These are phyloP conservation scores for Tetrahymena elliotti DNA, from an alignment of 73 alveolate species.

Conservation along the genomic window DNA sequence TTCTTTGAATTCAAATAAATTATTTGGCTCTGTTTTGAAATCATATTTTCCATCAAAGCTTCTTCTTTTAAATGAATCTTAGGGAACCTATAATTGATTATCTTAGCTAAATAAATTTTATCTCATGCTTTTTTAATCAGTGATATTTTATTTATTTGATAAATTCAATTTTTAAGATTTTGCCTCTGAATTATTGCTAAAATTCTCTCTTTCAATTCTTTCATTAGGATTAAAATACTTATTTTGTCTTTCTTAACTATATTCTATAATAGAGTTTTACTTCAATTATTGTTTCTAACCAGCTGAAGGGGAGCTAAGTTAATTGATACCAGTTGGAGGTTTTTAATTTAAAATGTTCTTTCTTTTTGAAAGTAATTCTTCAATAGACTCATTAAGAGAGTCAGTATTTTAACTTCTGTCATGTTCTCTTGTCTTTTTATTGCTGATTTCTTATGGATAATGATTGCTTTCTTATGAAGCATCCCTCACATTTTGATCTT, in stretches of 20 bases:
- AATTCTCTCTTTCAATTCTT: not conserved
- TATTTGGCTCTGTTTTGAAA: not conserved
- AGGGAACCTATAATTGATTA: not conserved
- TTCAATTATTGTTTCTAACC: not conserved
- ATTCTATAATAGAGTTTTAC: not conserved
- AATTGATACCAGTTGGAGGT: not conserved
- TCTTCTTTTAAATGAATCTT: not conserved
- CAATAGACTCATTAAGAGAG: not conserved
- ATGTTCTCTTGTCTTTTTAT: not conserved
- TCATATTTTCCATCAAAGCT: not conserved
- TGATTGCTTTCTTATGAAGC: not conserved
- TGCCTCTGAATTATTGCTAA: not conserved
- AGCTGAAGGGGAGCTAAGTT: not conserved
- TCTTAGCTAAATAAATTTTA: not conserved
- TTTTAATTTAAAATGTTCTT: not conserved
- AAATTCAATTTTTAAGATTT: not conserved
- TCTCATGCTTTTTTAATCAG: not conserved
- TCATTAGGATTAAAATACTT: not conserved
- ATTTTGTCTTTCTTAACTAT: not conserved
- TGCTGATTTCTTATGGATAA: not conserved
- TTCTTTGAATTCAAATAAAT: not conserved
- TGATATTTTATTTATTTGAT: not conserved
- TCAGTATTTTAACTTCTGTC: not conserved
- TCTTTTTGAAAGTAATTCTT: not conserved
- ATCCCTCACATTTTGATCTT: not conserved